phyloP scores from a whole-genome alignment of 2,329 filamentous ascomycete genomes.

The Apiospora marii region DNA sequence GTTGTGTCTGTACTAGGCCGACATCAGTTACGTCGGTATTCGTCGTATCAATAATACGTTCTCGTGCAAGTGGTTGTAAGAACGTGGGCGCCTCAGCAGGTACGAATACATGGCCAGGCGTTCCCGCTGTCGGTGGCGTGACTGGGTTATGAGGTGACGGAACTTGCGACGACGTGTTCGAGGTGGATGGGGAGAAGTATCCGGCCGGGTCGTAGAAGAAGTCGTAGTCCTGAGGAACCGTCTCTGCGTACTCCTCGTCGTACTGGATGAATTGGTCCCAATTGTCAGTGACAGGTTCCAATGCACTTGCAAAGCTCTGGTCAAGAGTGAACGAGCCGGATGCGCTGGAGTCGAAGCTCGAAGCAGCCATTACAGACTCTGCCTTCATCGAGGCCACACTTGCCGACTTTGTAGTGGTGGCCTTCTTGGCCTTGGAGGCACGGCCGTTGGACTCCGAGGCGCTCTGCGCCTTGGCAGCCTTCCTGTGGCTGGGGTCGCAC shows the following conservation, averaged over 20 bases:
- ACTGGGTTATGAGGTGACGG: conserved; percentile 33
- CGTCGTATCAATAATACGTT: conserved; percentile 26
- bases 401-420: conserved; percentile 35
- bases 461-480: conserved; percentile 48
- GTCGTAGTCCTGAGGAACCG: conserved; percentile 49
- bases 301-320: conserved; percentile 32
- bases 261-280: conserved; percentile 59
- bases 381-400: conserved; percentile 28
- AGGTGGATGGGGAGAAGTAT: conserved; percentile 49
- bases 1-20: not conserved
- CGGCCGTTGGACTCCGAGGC: conserved; percentile 39
- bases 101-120: conserved; percentile 45
- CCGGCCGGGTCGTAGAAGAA: conserved; percentile 54
- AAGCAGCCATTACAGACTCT: conserved; percentile 26
- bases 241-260: conserved; percentile 44
- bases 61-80: conserved; percentile 26
- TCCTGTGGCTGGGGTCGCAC: conserved; percentile 67
- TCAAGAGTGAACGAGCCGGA: conserved; percentile 30
- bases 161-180: conserved; percentile 27
- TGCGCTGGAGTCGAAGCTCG: conserved; percentile 32
- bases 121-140: conserved; percentile 32
- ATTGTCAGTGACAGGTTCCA: conserved; percentile 39
- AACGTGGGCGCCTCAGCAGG: conserved; percentile 31
- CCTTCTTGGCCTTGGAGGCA: conserved; percentile 49
- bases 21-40: not conserved